Base-by-base conservation (phyloP, 164 flowering plant genomes). In the Paratinospora sagittata region DNA sequence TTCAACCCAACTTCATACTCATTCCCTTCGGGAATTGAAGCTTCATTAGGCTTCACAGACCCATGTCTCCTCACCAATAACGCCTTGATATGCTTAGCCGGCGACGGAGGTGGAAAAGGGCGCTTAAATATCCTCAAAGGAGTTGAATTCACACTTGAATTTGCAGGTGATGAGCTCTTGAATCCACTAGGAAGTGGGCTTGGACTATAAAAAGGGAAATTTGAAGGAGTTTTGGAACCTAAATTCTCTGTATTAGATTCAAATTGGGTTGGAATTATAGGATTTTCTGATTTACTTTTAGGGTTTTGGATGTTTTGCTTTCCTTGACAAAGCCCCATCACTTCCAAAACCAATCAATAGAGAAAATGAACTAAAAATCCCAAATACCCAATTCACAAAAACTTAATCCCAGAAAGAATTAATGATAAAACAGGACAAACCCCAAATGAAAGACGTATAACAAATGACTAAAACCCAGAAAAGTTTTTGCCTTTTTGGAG, bases 41-140 rank as follows among this genome's bases (percentile, higher is more conserved):
- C n/a, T n/a, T n/a, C n/a, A 70, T 90, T 94, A 3, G 97, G 97
- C 87, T 89, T 92, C 2, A 90, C 85, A 0, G 97, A 88, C 34
- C 98, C 97, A 60, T 94, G 95, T 57, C 97, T 73, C n/a, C 95
- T 76, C 5, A 92, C 90, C 8, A 94, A 89, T 79, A 92, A 77
- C 1, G 97, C 89, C 63, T 85, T 80, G 43, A 94, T 94, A 76
- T 94, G 98, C 84, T 90, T 94, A 4, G 98, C 98, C 34, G 97
- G 98, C 0, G 98, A 94, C 10, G 98, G 98, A 39, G 98, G 98
- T 0, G 97, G 97, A 63, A 91, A 94, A 0, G 98, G 95, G 34
- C 97, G 86, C 79, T 87, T 89, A 72, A 89, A 85, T 39, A 88
- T 36, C 19, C 92, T 82, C 43, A 84, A 64, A 63, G 97, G 97